Evolutionary conservation across 1,139 yeast species (phyloP).

Genomic region (Pichia sp.): DNA sequence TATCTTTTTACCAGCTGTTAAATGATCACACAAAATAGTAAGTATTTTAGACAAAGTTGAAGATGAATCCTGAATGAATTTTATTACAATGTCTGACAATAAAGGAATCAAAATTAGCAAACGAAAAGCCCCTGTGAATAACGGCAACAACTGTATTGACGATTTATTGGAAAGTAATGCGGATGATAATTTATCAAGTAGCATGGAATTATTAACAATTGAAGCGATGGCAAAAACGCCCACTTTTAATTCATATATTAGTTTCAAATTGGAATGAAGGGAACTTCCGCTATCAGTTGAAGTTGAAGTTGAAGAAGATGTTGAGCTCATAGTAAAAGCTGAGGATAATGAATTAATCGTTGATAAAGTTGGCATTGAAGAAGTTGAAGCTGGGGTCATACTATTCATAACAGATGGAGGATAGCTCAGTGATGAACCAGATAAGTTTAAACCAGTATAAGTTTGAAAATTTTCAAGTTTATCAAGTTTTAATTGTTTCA

Average conservation of each 20-base stretch:
- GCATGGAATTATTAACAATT: conserved; percentile 36
- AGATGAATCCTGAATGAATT: conserved; percentile 18
- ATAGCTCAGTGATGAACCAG: background rate
- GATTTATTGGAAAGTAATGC: conserved; percentile 30
- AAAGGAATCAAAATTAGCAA: conserved; percentile 23
- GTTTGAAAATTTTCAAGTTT: conserved; percentile 17
- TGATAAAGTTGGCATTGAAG: background rate
- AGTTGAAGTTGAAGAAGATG: conserved; percentile 8
- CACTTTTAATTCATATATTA: conserved; percentile 27
- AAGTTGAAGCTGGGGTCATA: background rate
- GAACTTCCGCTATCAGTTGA: background rate
- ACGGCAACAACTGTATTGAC: conserved; percentile 15
- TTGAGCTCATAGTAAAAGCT: conserved; percentile 6
- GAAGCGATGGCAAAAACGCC: conserved; percentile 41
- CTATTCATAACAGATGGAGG: background rate
- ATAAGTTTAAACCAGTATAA: background rate
- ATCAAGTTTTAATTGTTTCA: conserved; percentile 23
- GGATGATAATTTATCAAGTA: conserved; percentile 28
- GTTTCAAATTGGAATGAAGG: conserved; percentile 1
- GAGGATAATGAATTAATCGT: conserved; percentile 7
- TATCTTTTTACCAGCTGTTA: conserved; percentile 11
- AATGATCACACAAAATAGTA: conserved; percentile 2
- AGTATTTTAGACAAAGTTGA: conserved; percentile 14
- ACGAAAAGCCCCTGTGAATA: conserved; percentile 37
- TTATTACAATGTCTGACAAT: conserved; percentile 15